Evolutionary conservation across 768 basidiomycete species (phyloP).

Genomic region (Hericium erinaceus): DNA sequence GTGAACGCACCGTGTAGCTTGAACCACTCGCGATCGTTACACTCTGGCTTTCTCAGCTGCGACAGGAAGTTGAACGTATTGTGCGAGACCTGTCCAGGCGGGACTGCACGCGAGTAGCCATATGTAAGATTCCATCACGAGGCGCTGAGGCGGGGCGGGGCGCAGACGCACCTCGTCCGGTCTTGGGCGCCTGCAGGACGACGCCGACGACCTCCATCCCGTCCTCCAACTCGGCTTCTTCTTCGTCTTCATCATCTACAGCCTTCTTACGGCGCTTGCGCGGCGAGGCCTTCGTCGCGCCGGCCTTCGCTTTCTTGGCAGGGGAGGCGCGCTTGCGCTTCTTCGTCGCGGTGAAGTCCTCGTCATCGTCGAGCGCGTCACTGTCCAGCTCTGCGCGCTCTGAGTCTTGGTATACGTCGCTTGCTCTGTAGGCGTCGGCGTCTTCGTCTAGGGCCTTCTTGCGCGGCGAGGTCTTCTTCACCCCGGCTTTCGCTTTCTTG

Average conservation of each 20-base stretch:
- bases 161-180: slow-evolving; percentile 56
- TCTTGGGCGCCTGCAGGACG: slow-evolving; percentile 74
- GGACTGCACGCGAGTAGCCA: slow-evolving; percentile 36
- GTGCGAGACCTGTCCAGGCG: slow-evolving; percentile 76
- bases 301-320: slow-evolving; percentile 9
- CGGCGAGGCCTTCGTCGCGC: slow-evolving; percentile 7
- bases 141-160: too few species aligned
- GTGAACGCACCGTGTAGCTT: slow-evolving; percentile 53
- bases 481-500: slow-evolving; percentile 9
- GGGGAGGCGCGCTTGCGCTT: slow-evolving; percentile 22
- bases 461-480: slow-evolving; percentile 9
- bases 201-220: slow-evolving; percentile 65
- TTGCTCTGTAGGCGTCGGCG: slow-evolving; percentile 53
- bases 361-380: slow-evolving; percentile 28
- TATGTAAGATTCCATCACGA: too few species aligned
- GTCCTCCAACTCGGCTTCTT: slow-evolving; percentile 53
- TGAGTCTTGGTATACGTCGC: slow-evolving; percentile 13
- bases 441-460: slow-evolving; percentile 44
- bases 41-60: slow-evolving; percentile 60
- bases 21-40: slow-evolving; percentile 88
- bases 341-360: slow-evolving; percentile 8
- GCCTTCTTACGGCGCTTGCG: slow-evolving; percentile 37
- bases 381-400: slow-evolving; percentile 23
- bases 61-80: slow-evolving; percentile 76
- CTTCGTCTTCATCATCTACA: slow-evolving; percentile 58